These are phyloP conservation scores for Filosporella fistucella DNA, from an alignment of 495 filamentous ascomycete species.

Conservation along the genomic window DNA sequence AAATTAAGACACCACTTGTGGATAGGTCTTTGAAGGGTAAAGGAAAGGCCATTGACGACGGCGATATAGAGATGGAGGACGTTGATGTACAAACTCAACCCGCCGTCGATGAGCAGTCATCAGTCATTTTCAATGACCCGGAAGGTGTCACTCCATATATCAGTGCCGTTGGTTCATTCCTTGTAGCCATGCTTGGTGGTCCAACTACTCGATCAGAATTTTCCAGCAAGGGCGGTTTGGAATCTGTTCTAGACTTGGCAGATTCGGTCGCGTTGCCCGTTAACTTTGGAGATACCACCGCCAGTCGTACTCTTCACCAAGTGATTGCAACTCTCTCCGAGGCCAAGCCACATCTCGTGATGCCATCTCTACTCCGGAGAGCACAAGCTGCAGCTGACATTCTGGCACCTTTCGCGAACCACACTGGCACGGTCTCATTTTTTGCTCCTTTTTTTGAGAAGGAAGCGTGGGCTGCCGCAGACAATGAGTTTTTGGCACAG, in stretches of 20 bases:
- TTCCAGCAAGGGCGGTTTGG: conserved; percentile 72
- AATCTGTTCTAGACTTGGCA: conserved; percentile 78
- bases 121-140: background rate
- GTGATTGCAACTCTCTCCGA: conserved; percentile 81
- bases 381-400: conserved; percentile 63
- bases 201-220: conserved; percentile 68
- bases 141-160: conserved; percentile 58
- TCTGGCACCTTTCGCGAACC: conserved; percentile 52
- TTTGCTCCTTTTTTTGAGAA: conserved; percentile 57
- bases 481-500: conserved; percentile 36
- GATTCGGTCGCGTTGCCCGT: conserved; percentile 72
- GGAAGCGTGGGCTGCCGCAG: conserved; percentile 27
- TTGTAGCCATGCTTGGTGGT: conserved; percentile 75
- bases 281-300: conserved; percentile 64
- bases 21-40: conserved; percentile 27
- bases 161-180: conserved; percentile 66
- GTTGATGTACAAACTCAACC: conserved; percentile 21
- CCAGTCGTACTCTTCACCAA: conserved; percentile 60
- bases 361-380: conserved; percentile 74
- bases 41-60: conserved; percentile 33
- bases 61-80: conserved; percentile 58
- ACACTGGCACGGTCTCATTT: conserved; percentile 32
- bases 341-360: conserved; percentile 71
- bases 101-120: background rate
- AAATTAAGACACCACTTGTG: conserved; percentile 21